phyloP scores from a whole-genome alignment of 2,329 filamentous ascomycete genomes.

The Westerdykella ornata region DNA sequence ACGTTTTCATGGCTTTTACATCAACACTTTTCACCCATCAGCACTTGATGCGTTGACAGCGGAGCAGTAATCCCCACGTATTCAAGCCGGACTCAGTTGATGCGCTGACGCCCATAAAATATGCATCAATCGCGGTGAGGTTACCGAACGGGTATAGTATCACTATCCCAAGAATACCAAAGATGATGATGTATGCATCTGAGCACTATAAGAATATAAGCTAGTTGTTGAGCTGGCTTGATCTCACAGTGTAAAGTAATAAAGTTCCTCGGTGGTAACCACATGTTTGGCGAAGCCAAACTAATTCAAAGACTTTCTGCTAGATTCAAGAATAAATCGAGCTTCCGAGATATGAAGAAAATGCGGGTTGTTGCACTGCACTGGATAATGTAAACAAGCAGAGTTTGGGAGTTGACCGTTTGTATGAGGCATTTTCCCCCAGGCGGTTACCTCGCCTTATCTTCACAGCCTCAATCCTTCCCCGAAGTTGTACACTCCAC shows the following conservation, averaged over 20 bases:
- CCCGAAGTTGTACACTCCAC: background rate
- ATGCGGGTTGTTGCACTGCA: background rate
- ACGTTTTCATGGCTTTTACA: conserved; percentile 44
- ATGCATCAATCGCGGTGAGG: conserved; percentile 42
- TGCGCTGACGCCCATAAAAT: conserved; percentile 46
- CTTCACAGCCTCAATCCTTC: background rate
- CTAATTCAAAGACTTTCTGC: background rate
- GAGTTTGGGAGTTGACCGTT: background rate
- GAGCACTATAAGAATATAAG: background rate
- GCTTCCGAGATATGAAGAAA: background rate
- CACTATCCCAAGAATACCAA: conserved; percentile 33
- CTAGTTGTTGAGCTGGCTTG: background rate
- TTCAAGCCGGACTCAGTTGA: conserved; percentile 49
- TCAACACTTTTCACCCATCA: conserved; percentile 40
- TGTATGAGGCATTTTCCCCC: background rate
- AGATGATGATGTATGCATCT: conserved; percentile 40
- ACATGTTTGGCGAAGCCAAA: conserved; percentile 7
- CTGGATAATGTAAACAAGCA: background rate
- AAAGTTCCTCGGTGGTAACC: conserved; percentile 17
- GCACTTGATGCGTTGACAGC: background rate
- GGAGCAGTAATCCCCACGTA: conserved; percentile 32
- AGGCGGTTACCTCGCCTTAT: background rate
- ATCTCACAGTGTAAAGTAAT: conserved; percentile 19
- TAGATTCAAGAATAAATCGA: background rate
- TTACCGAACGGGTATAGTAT: conserved; percentile 40